These are phyloP conservation scores for Oldenlandia corymbosa DNA, from an alignment of 257 asterid genomes.

Conservation along the genomic window DNA sequence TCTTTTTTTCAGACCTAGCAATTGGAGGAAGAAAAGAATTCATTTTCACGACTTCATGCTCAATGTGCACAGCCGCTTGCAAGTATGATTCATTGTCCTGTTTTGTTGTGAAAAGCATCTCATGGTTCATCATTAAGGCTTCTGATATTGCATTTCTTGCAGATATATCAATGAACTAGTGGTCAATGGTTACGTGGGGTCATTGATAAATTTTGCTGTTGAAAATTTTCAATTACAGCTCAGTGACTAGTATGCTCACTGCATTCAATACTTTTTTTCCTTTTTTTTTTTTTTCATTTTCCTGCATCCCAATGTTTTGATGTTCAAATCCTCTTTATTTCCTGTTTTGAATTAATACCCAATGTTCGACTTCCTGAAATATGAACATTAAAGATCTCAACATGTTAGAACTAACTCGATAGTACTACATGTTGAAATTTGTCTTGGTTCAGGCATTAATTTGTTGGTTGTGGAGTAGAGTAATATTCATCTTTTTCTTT, in stretches of 20 bases:
- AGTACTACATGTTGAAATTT: background rate
- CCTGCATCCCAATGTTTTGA: background rate
- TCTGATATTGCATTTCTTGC: background rate
- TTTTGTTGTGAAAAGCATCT: background rate
- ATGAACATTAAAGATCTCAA: background rate
- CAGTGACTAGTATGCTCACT: background rate
- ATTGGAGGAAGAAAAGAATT: conserved; percentile 93
- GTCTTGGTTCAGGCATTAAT: background rate
- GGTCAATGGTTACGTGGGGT: background rate
- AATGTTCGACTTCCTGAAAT: background rate
- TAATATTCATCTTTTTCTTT: background rate
- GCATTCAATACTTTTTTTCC: background rate
- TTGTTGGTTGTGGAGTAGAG: background rate
- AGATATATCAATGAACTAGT: background rate
- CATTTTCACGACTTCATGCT: conserved; percentile 98
- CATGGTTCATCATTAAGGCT: background rate
- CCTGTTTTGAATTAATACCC: background rate
- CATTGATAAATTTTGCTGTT: background rate
- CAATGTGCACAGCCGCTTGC: conserved; percentile 83
- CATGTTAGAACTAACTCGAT: background rate
- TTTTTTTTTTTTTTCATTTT: no score
- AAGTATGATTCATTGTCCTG: conserved; percentile 35
- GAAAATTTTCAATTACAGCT: background rate
- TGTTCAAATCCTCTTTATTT: background rate
- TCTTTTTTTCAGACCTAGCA: conserved; percentile 48